Conservation (phyloP, 371 early-diverging fungal species). For the Fennellomyces sp. region DNA sequence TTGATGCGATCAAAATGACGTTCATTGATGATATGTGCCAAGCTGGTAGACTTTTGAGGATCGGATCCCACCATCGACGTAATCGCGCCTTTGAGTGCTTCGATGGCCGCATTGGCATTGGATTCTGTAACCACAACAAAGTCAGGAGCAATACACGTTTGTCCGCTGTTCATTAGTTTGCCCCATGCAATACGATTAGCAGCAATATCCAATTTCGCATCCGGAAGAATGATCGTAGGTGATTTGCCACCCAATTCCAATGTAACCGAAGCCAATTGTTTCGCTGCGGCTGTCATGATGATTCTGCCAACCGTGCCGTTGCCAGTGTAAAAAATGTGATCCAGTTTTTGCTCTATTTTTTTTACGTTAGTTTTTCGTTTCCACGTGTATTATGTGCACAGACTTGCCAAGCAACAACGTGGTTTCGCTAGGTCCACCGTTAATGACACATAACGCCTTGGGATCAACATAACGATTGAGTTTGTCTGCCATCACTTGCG, state of each 20-base stretch:
- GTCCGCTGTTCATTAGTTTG: constrained; percentile 83
- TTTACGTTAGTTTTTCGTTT: no score
- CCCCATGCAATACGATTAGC: constrained; percentile 80
- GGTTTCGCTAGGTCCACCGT: constrained; percentile 79
- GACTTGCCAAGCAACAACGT: no score
- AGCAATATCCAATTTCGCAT: constrained; percentile 63
- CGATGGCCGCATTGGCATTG: constrained; percentile 55
- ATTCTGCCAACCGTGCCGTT: constrained; percentile 78
- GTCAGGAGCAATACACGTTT: constrained; percentile 88
- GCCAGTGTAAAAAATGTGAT: constrained; percentile 95
- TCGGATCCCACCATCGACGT: constrained; percentile 51
- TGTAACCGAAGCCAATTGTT: constrained; percentile 77
- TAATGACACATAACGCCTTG: constrained; percentile 65
- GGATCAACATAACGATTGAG: constrained; percentile 79
- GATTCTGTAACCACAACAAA: constrained; percentile 73
- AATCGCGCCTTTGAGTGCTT: constrained; percentile 41
- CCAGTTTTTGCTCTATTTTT: constrained; percentile 67
- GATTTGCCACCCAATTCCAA: constrained; percentile 89
- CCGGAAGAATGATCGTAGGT: constrained; percentile 74
- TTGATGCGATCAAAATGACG: constrained; percentile 75
- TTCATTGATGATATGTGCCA: constrained; percentile 69
- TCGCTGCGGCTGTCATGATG: constrained; percentile 79
- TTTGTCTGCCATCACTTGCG: constrained; percentile 58
- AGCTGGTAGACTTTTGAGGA: constrained; percentile 53
- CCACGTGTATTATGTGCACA: constrained; percentile 46